Evolutionary conservation across 768 basidiomycete species (phyloP).

Genomic region (Aureoboletus auriporus): DNA sequence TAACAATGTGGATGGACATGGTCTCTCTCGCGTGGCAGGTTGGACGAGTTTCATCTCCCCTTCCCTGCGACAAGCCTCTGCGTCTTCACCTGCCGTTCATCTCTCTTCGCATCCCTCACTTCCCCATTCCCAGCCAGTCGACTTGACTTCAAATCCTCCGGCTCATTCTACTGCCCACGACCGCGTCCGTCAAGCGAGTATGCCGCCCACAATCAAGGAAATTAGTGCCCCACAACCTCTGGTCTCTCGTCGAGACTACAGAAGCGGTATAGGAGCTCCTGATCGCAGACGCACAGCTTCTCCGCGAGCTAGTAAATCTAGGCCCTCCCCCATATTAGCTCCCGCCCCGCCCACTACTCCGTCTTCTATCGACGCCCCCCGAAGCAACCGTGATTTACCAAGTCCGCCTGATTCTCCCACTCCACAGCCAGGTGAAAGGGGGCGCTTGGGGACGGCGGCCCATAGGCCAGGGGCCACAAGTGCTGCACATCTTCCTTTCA

Average conservation of each 20-base stretch:
- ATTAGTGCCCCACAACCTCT: slow-evolving; percentile 40
- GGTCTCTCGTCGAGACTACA: slow-evolving; percentile 30
- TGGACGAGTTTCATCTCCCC: slow-evolving; percentile 60
- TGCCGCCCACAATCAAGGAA: slow-evolving; percentile 32
- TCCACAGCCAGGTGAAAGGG: slow-evolving; percentile 37
- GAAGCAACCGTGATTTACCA: slow-evolving; percentile 36
- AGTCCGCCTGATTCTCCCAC: slow-evolving; percentile 49
- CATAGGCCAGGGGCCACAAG: slow-evolving; percentile 35
- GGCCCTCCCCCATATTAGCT: slow-evolving; percentile 30
- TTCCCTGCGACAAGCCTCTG: slow-evolving; percentile 63
- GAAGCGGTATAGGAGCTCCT: slow-evolving; percentile 18
- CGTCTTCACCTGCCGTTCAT: slow-evolving; percentile 73
- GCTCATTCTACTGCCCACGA: slow-evolving; percentile 47
- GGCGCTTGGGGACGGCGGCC: slow-evolving; percentile 31
- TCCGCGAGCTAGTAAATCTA: slow-evolving; percentile 29
- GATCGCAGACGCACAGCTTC: slow-evolving; percentile 29
- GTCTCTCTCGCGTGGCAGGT: slow-evolving; percentile 47
- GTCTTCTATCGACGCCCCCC: slow-evolving; percentile 34
- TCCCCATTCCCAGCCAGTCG: slow-evolving; percentile 46
- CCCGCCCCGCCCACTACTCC: slow-evolving; percentile 24
- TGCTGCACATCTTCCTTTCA: slow-evolving; percentile 39
- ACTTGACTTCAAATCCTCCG: slow-evolving; percentile 44
- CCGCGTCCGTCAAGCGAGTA: slow-evolving; percentile 39
- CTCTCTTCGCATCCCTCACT: slow-evolving; percentile 54
- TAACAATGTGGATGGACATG: slow-evolving; percentile 34